phyloP scores from a whole-genome alignment of 768 basidiomycete genomes.

The Auricularia heimuer region DNA sequence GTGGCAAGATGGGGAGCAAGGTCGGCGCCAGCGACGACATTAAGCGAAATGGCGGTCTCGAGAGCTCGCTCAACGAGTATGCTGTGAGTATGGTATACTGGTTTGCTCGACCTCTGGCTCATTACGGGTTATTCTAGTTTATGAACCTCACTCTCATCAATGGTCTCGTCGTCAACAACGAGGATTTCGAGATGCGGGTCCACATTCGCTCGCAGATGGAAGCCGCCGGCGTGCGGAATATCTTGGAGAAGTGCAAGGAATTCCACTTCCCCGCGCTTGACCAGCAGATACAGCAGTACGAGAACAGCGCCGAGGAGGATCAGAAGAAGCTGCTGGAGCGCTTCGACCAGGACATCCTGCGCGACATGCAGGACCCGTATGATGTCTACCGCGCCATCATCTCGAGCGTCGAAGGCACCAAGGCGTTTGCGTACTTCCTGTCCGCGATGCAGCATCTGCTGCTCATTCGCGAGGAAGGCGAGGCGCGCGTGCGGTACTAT shows the following conservation, averaged over 20 bases:
- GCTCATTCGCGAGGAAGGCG: slow-evolving; percentile 81
- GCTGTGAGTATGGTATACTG: slow-evolving; percentile 44
- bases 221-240: slow-evolving; percentile 64
- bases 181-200: slow-evolving; percentile 75
- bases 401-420: slow-evolving; percentile 65
- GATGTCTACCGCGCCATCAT: slow-evolving; percentile 82
- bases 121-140: slow-evolving; percentile 30
- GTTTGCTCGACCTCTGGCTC: not conserved
- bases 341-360: slow-evolving; percentile 65
- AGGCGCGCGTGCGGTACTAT: slow-evolving; percentile 76
- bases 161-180: slow-evolving; percentile 50
- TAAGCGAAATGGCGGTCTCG: slow-evolving; percentile 51
- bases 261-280: slow-evolving; percentile 60
- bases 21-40: slow-evolving; percentile 94
- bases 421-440: slow-evolving; percentile 75
- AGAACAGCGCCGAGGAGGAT: slow-evolving; percentile 59
- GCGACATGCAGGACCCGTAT: slow-evolving; percentile 67
- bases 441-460: slow-evolving; percentile 93
- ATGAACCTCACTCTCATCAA: slow-evolving; percentile 67
- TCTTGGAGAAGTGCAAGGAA: slow-evolving; percentile 57
- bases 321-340: slow-evolving; percentile 62
- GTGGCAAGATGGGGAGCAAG: slow-evolving; percentile 90
- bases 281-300: slow-evolving; percentile 52
- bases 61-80: slow-evolving; percentile 71
- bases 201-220: slow-evolving; percentile 89